Evolutionary conservation across 176 grass and related monocot genomes (phyloP), one percentile per base, ranked within the genome.

Genomic region (Oryza officinalis): DNA sequence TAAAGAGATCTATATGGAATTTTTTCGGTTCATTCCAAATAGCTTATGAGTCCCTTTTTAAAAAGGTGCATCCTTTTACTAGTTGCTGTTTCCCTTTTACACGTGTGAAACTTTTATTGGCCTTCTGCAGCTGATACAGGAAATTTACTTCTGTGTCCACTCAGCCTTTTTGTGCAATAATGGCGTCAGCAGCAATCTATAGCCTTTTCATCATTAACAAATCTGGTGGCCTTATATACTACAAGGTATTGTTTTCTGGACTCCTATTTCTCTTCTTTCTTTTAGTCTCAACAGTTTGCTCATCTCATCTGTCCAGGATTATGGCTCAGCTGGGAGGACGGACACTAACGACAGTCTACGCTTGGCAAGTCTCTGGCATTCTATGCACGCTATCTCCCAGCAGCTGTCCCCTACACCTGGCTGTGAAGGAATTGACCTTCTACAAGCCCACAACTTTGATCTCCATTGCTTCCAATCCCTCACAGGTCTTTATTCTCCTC

Each of bases 141-240:
- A 74, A 66, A 37, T 61, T 78, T 27, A 18, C 45, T 6, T 28
- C 35, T 33, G 41, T 37, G 1, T 63, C 41, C 12, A 8, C 23
- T 66, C 41, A 14, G 6, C 22, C 22, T 72, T 44, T 6, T 33
- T 37, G 18, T 31, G 25, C 35, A 83, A 35, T 49, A 22, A 85
- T 87, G 85, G 81, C 81, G 18, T 81, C 90, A 70, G 91, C 78
- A 12, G 96, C 93, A 60, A 99, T 99, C 83, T 99, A 96, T 63
- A 99, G 78, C 83, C 89, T 99, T 77, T 99, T 99, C 87, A 94
- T 99, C 89, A 94, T 99, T 68, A 96, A 96, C 78, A 99, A 99
- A 73, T 99, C 96, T 37, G 96, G 96, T 10, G 96, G 93, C 37
- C 92, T 99, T 49, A 99, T 99, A 65, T 96, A 91, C 84, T 94